Conservation (phyloP, 2,329 filamentous ascomycete genomes). For the Hymenoscyphus occultus region DNA sequence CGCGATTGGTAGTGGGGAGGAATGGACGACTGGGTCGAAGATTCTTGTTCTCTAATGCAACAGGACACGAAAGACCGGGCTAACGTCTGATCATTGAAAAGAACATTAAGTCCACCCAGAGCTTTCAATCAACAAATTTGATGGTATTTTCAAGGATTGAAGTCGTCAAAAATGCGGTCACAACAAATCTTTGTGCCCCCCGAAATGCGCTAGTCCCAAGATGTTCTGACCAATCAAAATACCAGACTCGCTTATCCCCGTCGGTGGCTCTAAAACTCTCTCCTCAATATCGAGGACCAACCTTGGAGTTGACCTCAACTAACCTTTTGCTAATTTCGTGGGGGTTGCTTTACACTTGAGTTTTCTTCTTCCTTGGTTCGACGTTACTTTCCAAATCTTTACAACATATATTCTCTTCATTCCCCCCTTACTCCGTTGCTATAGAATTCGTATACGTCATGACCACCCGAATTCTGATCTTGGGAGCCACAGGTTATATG, state of each 20-base stretch:
- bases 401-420: background rate
- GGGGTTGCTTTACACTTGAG: no score
- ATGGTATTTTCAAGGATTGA: background rate
- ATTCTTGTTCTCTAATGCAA: background rate
- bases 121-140: background rate
- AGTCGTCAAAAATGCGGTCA: background rate
- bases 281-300: background rate
- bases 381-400: no score
- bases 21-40: background rate
- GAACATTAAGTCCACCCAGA: background rate
- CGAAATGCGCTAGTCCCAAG: background rate
- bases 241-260: background rate
- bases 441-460: background rate
- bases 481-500: slow-evolving; percentile 29
- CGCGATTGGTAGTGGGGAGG: background rate
- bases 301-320: background rate
- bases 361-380: no score
- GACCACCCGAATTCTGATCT: slow-evolving; percentile 18
- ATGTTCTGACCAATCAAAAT: background rate
- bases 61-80: background rate
- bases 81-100: background rate
- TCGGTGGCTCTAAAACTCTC: background rate
- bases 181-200: background rate
- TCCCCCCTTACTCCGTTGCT: background rate
- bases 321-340: no score